These are phyloP conservation scores for Clarireedia homoeocarpa DNA, from an alignment of 2,329 filamentous ascomycete species.

Conservation along the genomic window DNA sequence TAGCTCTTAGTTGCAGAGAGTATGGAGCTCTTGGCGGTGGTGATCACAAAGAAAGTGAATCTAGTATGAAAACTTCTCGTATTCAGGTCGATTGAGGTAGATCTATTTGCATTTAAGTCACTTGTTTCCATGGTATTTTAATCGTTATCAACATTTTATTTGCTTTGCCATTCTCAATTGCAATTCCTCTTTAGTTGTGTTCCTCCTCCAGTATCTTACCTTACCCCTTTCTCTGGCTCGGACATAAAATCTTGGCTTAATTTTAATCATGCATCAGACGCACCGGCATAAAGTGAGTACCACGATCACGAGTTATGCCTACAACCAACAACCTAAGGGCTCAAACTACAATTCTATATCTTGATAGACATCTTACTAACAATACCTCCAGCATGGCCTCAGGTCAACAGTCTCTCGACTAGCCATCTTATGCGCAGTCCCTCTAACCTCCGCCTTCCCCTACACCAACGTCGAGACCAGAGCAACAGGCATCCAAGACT, in stretches of 20 bases:
- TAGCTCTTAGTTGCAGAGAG: not conserved
- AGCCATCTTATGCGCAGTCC: not conserved
- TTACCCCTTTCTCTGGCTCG: not conserved
- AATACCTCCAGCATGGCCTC: not conserved
- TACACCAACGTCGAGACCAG: not conserved
- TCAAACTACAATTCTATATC: not conserved
- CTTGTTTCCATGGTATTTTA: not conserved
- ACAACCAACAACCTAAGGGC: no score
- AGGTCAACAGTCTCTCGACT: not conserved
- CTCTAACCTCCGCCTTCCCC: not conserved
- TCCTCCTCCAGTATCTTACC: not conserved
- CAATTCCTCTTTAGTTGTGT: no score
- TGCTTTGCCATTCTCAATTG: no score
- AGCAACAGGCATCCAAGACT: constrained; percentile 9
- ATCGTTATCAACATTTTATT: not conserved
- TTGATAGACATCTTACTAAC: not conserved
- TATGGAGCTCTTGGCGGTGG: not conserved
- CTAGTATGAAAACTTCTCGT: not conserved
- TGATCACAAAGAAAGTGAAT: not conserved
- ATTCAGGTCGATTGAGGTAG: no score
- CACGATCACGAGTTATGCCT: not conserved
- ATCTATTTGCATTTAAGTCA: not conserved
- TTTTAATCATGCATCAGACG: not conserved
- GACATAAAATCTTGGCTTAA: not conserved
- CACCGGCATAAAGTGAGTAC: not conserved